Evolutionary conservation across 257 asterid genomes (phyloP).

Genomic region (Rubia yunnanensis): DNA sequence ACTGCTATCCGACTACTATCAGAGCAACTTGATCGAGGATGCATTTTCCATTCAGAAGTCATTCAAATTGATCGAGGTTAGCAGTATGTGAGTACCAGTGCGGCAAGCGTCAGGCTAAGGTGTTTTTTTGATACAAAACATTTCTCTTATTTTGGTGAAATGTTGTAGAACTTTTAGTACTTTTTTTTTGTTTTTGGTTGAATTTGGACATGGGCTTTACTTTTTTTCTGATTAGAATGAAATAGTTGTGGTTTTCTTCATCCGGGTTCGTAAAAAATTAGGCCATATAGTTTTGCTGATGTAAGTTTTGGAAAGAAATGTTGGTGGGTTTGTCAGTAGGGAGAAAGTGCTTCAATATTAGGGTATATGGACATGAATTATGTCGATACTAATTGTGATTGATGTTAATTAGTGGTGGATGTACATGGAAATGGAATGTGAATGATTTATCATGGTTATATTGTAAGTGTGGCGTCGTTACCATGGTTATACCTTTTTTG

Average conservation of each 20-base stretch:
- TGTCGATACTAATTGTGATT: neutral
- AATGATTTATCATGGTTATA: neutral
- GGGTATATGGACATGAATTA: neutral
- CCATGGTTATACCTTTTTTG: no score
- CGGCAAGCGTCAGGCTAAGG: slow-evolving; percentile 81
- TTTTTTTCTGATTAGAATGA: neutral
- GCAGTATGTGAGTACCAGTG: slow-evolving; percentile 67
- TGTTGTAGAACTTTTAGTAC: slow-evolving; percentile 1
- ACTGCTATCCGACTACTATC: no score
- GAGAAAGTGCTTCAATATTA: neutral
- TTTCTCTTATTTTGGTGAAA: neutral
- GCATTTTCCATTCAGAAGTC: no score
- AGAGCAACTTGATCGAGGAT: no score
- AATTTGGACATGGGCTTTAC: neutral
- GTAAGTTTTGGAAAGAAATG: neutral
- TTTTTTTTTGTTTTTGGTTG: neutral
- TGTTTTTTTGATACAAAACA: slow-evolving; percentile 17
- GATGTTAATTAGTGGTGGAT: neutral
- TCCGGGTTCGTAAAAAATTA: neutral
- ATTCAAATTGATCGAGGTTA: no score
- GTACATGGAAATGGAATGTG: neutral
- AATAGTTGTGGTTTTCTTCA: neutral
- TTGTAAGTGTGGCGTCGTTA: no score
- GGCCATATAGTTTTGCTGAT: neutral
- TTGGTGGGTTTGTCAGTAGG: neutral